Base-by-base conservation (phyloP, 148 eudicot species). In the Cornus controversa region DNA sequence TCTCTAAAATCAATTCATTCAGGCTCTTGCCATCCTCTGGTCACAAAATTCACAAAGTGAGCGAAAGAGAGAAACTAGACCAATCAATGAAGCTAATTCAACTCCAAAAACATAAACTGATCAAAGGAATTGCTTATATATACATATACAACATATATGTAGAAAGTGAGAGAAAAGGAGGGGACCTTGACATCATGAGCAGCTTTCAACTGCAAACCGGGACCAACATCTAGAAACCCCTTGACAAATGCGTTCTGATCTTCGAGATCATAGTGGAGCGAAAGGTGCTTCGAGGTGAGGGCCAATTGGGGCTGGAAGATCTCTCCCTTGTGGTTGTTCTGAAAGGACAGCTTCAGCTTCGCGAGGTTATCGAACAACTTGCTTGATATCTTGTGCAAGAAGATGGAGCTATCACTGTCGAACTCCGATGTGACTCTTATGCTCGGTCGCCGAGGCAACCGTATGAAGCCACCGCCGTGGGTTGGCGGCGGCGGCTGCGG, bases 381-480 rank as follows among this genome's bases (percentile, higher is more conserved):
- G 71, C 94, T 86, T 2, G 97, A 93, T 0, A 93, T 66, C 75
- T 91, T 95, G 79, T 95, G 82, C 81, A 89, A 80, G 89, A 87
- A 93, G 14, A 87, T 7, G 6, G 88, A 80, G 73, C 66, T 82
- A 54, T 95, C 97, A 77, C 97, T 95, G 77, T 95, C 97, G 85
- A 87, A 95, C 78, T 93, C 97, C 13, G 91, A 81, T 11, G 99
- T 93, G 10, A 93, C 72, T 16, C 99, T 67, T 2, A 95, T 47
- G 45, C 83, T 81, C 29, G 99, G 99, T 3, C 91, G 86, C n/a
- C 80, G 79, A 18, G 76, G 85, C 69, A 83, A 67, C 2, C 81
- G 72, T 57, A 79, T 83, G 22, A 72, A 62, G 16, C 86, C 81
- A 75, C 75, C 71, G 73, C 82, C 40, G 29, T 27, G 25, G 71